Base-by-base conservation (phyloP, 2,329 filamentous ascomycete species). In the Aurifilum marmelostoma region DNA sequence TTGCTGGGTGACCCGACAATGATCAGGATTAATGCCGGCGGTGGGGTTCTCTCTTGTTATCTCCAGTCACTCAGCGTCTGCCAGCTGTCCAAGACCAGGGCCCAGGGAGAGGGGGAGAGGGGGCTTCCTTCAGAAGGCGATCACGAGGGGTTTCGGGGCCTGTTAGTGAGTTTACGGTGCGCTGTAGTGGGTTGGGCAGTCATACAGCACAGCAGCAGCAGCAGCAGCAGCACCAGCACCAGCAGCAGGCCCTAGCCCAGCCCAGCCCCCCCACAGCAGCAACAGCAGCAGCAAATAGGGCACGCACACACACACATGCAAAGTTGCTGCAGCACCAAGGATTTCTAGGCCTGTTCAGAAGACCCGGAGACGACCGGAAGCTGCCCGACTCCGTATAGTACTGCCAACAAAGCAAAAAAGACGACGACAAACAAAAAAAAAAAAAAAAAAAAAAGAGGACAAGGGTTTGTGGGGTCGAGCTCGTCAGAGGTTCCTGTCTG, bases 401-500 rank as follows among this genome's bases (percentile, higher is more conserved):
- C 50, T 54, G 63, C 63, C 63, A 65, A 9, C 63, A n/a, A 32
- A 65, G 41, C 56, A 32, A 8, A n/a, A n/a, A n/a, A n/a, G n/a
- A n/a, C n/a, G n/a, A n/a, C n/a, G n/a, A n/a, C n/a, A n/a, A n/a
- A n/a, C n/a, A n/a, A n/a, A n/a, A n/a, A n/a, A n/a, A n/a, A n/a
- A n/a, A n/a, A n/a, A n/a, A n/a, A n/a, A n/a, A n/a, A n/a, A n/a
- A n/a, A n/a, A n/a, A n/a, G n/a, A n/a, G n/a, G n/a, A n/a, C n/a
- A n/a, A n/a, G 32, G 29, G 32, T 8, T 32, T 18, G 56, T 32
- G 56, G 56, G 29, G n/a, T 47, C 21, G n/a, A 18, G 18, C 11
- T 11, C 27, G 32, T 37, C 56, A 59, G 56, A 37, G 56, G 29
- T 59, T 59, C 32, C n/a, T 5, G 32, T 24, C 56, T 29, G 52